Percentiles rank a stretch among this genome's conserved stretches.
Evolutionary conservation across 768 basidiomycete genomes (phyloP).

Genomic region (Rhizopogon sp.): DNA sequence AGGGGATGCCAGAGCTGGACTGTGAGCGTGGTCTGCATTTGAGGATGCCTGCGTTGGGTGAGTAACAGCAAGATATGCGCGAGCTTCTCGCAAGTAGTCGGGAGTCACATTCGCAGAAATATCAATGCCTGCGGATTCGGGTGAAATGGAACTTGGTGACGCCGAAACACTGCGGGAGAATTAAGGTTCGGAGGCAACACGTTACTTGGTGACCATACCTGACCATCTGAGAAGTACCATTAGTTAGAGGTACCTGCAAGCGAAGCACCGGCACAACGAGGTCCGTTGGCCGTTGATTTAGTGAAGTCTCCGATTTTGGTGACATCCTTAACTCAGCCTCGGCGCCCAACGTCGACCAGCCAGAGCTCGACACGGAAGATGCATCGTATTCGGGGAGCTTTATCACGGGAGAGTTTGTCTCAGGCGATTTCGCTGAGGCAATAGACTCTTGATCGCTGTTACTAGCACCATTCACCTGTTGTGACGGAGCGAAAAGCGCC

Average conservation of each 20-base stretch:
- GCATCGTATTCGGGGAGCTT: slow-evolving; percentile 21
- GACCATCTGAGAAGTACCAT: slow-evolving; percentile 9
- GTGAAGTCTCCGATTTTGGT: slow-evolving; percentile 6
- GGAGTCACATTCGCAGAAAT: slow-evolving; percentile 26
- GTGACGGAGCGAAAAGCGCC: slow-evolving; percentile 15
- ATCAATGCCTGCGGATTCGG: slow-evolving; percentile 27
- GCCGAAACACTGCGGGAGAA: slow-evolving; percentile 14
- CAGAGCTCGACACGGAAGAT: slow-evolving; percentile 19
- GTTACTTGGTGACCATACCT: slow-evolving; percentile 2
- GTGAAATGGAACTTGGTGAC: slow-evolving; percentile 26
- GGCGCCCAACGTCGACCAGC: slow-evolving; percentile 25
- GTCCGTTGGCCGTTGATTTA: slow-evolving; percentile 4
- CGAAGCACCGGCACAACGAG: slow-evolving; percentile 19
- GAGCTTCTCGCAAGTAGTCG: slow-evolving; percentile 26
- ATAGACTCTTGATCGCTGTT: slow-evolving; percentile 16
- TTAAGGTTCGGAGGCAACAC: background rate
- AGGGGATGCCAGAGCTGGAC: slow-evolving; percentile 20
- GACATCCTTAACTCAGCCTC: slow-evolving; percentile 12
- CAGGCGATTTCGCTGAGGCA: slow-evolving; percentile 22
- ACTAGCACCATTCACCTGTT: slow-evolving; percentile 6
- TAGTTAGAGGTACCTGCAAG: slow-evolving; percentile 21
- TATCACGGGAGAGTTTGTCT: slow-evolving; percentile 22
- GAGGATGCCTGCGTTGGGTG: slow-evolving; percentile 11
- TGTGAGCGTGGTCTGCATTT: slow-evolving; percentile 11
- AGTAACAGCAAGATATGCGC: slow-evolving; percentile 28